Percentiles rank a stretch among this genome's conserved stretches.
Evolutionary conservation across 805 yeast genomes (phyloP).

Genomic region (Kuraishia floccosa): DNA sequence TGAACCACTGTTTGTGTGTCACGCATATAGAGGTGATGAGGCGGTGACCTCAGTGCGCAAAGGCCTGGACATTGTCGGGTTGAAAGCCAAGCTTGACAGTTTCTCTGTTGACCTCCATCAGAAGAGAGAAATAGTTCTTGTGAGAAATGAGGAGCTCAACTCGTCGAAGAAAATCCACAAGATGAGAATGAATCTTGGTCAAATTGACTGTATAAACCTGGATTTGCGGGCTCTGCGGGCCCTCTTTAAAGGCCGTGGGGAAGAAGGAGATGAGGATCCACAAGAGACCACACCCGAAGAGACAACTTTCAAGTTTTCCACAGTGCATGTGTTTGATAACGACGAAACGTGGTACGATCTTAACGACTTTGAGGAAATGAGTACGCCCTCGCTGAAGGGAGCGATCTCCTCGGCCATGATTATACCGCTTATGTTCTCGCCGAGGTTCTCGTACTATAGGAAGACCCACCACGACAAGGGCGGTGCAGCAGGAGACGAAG

Average conservation of each 20-base stretch:
- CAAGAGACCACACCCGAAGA: slow-evolving; percentile 4
- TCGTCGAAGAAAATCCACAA: slow-evolving; percentile 36
- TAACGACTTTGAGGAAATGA: slow-evolving; percentile 51
- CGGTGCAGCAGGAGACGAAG: slow-evolving; percentile 35
- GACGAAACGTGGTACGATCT: slow-evolving; percentile 53
- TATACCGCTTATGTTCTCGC: slow-evolving; percentile 56
- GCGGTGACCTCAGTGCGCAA: slow-evolving; percentile 23
- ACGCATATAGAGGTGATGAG: slow-evolving; percentile 46
- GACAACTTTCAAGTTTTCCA: not conserved
- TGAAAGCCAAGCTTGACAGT: slow-evolving; percentile 46
- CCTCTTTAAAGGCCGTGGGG: slow-evolving; percentile 20
- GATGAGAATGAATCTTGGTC: slow-evolving; percentile 58
- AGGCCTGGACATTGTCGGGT: slow-evolving; percentile 50
- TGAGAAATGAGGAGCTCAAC: slow-evolving; percentile 33
- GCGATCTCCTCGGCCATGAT: slow-evolving; percentile 31
- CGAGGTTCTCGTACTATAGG: slow-evolving; percentile 58
- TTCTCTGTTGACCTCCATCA: slow-evolving; percentile 63
- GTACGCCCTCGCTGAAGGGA: slow-evolving; percentile 23
- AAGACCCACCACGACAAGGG: slow-evolving; percentile 31
- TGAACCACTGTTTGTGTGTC: slow-evolving; percentile 64
- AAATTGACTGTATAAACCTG: slow-evolving; percentile 38
- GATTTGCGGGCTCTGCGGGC: slow-evolving; percentile 52
- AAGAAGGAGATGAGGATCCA: slow-evolving; percentile 1
- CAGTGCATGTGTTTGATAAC: slow-evolving; percentile 26
- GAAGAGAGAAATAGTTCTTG: slow-evolving; percentile 32